Percentiles rank a stretch among this genome's conserved stretches.
These are phyloP conservation scores for Eucalyptus victrix DNA, from an alignment of 345 rosid species.

Conservation along the genomic window DNA sequence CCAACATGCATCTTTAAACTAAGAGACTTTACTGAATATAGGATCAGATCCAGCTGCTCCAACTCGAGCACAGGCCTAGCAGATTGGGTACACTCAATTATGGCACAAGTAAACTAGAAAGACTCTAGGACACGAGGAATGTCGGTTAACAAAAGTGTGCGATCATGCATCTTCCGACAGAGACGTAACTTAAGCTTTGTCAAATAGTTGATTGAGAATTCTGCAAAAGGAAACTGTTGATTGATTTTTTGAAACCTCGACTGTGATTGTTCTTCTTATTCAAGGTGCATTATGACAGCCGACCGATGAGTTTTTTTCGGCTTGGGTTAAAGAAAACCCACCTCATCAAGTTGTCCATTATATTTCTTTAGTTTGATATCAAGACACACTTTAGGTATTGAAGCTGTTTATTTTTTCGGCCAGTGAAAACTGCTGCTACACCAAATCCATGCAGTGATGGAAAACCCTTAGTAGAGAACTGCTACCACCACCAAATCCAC, in stretches of 20 bases:
- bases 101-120: neutral
- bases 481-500: no score
- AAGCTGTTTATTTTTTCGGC: no score
- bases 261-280: neutral
- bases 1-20: conserved; percentile 84
- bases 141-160: neutral
- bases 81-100: neutral
- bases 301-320: no score
- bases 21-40: conserved; percentile 30
- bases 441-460: no score
- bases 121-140: neutral
- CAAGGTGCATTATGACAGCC: neutral
- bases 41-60: conserved; percentile 87
- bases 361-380: neutral
- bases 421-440: no score
- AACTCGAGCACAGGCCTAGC: conserved; percentile 59
- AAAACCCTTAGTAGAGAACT: no score
- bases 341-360: neutral
- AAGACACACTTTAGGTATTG: neutral
- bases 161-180: neutral
- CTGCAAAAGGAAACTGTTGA: neutral
- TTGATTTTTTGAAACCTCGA: neutral
- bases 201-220: neutral
- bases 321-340: neutral
- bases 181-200: neutral